phyloP scores from a whole-genome alignment of 2,329 filamentous ascomycete species.

The Microdochium bolleyi region DNA sequence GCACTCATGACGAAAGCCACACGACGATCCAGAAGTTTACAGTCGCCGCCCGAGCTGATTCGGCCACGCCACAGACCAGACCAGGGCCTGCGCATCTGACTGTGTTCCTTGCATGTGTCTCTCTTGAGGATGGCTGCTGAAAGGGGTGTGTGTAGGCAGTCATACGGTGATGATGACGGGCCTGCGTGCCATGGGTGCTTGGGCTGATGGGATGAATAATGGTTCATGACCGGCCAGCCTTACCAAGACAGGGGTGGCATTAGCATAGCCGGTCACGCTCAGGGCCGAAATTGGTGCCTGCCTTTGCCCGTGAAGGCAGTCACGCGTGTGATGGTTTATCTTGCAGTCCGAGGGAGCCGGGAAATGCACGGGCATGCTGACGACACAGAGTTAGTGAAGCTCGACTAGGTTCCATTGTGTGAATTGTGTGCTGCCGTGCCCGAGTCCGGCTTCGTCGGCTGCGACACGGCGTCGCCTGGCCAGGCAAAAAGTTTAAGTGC shows the following conservation, averaged over 20 bases:
- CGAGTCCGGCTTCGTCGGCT: no score
- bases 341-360: no score
- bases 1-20: not conserved
- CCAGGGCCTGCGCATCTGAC: no score
- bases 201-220: no score
- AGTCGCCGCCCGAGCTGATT: not conserved
- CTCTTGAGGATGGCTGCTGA: not conserved
- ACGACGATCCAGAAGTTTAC: not conserved
- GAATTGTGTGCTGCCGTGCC: no score
- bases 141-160: not conserved
- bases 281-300: not conserved
- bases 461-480: no score
- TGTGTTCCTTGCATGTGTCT: conserved; percentile 1
- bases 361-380: no score
- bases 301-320: not conserved
- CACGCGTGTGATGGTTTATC: not conserved
- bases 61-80: no score
- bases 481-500: no score
- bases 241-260: not conserved
- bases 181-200: not conserved
- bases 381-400: no score
- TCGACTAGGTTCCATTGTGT: no score
- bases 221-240: not conserved
- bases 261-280: not conserved
- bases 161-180: not conserved